Percentiles rank a stretch among this genome's conserved stretches.
These are phyloP conservation scores for Favolaschia claudopus DNA, from an alignment of 768 basidiomycete genomes.

Conservation along the genomic window DNA sequence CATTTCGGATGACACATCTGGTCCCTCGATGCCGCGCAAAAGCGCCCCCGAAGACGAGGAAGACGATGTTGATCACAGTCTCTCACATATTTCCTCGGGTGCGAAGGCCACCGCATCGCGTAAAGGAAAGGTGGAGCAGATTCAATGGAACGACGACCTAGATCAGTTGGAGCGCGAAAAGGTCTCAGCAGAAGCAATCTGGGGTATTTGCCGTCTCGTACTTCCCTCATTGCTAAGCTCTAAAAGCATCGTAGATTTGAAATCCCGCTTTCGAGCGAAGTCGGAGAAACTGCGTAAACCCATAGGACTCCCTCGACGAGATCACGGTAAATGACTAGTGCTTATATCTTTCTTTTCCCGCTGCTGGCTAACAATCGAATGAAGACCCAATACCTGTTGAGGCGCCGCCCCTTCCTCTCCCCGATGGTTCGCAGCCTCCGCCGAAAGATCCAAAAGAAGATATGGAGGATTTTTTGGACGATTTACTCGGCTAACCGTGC, in stretches of 20 bases:
- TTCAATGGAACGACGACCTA: not conserved
- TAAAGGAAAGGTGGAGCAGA: conserved; percentile 63
- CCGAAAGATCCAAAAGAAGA: conserved; percentile 56
- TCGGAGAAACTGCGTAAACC: conserved; percentile 1
- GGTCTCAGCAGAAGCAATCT: not conserved
- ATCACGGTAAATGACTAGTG: not conserved
- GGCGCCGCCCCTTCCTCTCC: conserved; percentile 62
- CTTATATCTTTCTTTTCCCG: not conserved
- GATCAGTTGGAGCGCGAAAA: conserved; percentile 9
- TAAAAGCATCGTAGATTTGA: not conserved
- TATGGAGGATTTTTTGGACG: conserved; percentile 79
- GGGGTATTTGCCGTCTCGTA: not conserved
- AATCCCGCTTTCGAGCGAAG: conserved; percentile 2
- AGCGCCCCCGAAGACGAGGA: conserved; percentile 51
- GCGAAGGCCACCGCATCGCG: conserved; percentile 36
- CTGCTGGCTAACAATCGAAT: no score
- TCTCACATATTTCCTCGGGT: conserved; percentile 59
- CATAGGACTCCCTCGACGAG: not conserved
- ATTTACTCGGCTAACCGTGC: conserved; percentile 62
- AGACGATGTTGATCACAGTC: conserved; percentile 65
- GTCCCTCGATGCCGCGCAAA: conserved; percentile 28
- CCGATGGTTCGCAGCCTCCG: conserved; percentile 33
- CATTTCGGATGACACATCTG: conserved; percentile 48
- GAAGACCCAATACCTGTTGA: conserved; percentile 36
- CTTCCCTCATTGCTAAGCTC: not conserved